phyloP scores from a whole-genome alignment of 2,329 filamentous ascomycete species.

The Sporothrix dimorphospora region DNA sequence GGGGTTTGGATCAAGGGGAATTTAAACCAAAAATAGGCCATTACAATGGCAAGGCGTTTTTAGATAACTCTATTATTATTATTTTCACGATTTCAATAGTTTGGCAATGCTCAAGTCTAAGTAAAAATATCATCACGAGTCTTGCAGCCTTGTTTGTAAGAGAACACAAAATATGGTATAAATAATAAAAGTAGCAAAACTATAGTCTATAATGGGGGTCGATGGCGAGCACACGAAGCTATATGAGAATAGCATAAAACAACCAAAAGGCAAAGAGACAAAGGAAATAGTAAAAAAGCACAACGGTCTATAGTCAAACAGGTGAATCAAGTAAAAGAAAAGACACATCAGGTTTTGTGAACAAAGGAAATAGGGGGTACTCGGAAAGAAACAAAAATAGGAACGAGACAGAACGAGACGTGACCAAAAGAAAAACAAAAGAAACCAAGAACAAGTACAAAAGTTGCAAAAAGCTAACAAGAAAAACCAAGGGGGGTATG shows the following conservation, averaged over 20 bases:
- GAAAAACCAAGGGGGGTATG: constrained; percentile 6
- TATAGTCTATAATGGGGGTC: constrained; percentile 8
- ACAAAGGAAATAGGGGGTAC: constrained; percentile 22
- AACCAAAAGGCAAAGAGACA: not conserved
- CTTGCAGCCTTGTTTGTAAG: not conserved
- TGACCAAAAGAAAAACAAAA: not conserved
- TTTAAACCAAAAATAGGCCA: not conserved
- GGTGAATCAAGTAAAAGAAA: not conserved
- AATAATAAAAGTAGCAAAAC: constrained; percentile 3
- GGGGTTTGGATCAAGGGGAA: not conserved
- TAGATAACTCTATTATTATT: not conserved
- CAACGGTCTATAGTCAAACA: constrained; percentile 18
- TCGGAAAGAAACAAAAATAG: not conserved
- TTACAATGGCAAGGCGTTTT: not conserved
- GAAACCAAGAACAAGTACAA: not conserved
- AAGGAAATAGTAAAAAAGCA: constrained; percentile 13
- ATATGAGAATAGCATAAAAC: not conserved
- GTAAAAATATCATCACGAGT: not conserved
- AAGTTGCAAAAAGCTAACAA: not conserved
- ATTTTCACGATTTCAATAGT: not conserved
- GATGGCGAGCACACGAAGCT: not conserved
- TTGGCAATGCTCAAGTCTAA: no score
- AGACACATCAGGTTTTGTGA: not conserved
- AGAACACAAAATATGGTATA: constrained; percentile 6
- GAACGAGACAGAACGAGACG: constrained; percentile 3